Percentiles rank a stretch among this genome's conserved stretches.
These are phyloP conservation scores for Hyaloscypha bicolor DNA, from an alignment of 495 filamentous ascomycete genomes.

Conservation along the genomic window DNA sequence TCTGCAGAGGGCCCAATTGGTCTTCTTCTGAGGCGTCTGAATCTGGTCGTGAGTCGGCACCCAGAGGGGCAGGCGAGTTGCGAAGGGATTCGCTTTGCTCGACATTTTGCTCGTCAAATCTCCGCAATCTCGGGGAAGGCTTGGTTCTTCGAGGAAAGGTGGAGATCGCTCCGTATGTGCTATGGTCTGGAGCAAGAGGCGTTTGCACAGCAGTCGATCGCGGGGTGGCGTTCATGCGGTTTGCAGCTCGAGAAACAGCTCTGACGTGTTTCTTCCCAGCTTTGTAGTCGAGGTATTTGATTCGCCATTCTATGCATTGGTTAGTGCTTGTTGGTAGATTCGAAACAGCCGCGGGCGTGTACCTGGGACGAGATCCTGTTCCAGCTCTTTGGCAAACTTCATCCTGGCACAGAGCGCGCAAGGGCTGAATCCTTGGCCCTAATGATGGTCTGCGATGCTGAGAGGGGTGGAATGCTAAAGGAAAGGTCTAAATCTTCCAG, in stretches of 20 bases:
- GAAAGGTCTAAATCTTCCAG: not conserved
- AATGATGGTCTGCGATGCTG: not conserved
- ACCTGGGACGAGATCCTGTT: constrained; percentile 81
- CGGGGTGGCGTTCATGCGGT: constrained; percentile 60
- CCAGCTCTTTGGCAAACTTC: constrained; percentile 72
- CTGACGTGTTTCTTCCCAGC: constrained; percentile 91
- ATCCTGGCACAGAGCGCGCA: constrained; percentile 15
- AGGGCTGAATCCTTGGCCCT: not conserved
- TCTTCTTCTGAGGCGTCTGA: constrained; percentile 21
- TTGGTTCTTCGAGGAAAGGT: constrained; percentile 10
- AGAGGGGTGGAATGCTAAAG: not conserved
- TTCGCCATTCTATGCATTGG: constrained; percentile 71
- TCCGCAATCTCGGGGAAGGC: constrained; percentile 4
- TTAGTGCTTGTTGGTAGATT: constrained; percentile 5
- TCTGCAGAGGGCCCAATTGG: constrained; percentile 9
- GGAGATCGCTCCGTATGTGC: constrained; percentile 26
- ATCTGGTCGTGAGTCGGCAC: constrained; percentile 20
- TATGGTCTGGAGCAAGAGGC: constrained; percentile 6
- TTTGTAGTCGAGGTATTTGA: constrained; percentile 93
- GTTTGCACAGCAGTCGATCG: constrained; percentile 12
- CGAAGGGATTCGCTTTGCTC: constrained; percentile 5
- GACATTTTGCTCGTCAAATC: constrained; percentile 10
- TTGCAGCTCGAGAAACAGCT: constrained; percentile 69
- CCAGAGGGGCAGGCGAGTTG: constrained; percentile 21
- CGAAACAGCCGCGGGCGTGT: not conserved